These are phyloP conservation scores for Claviceps arundinis DNA, from an alignment of 2,329 filamentous ascomycete species.

Conservation along the genomic window DNA sequence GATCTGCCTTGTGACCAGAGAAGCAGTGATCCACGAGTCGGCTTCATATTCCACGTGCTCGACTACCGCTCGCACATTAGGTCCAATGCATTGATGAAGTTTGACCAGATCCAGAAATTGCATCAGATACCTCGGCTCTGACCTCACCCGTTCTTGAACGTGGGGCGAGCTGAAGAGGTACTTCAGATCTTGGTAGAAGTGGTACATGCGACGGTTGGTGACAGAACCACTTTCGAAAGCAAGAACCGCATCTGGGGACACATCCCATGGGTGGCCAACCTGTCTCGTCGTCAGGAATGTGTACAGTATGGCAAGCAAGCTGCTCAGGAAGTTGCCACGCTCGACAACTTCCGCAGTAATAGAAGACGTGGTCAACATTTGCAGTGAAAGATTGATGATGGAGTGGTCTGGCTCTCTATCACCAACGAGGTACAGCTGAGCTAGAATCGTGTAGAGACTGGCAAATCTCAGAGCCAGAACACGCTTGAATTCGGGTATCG, in stretches of 20 bases:
- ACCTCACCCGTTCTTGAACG: conserved; percentile 73
- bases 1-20: conserved; percentile 85
- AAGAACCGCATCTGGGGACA: conserved; percentile 72
- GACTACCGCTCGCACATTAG: conserved; percentile 77
- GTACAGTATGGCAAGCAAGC: conserved; percentile 89
- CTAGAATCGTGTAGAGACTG: conserved; percentile 82
- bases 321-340: conserved; percentile 88
- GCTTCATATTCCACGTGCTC: conserved; percentile 98
- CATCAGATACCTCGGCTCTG: conserved; percentile 73
- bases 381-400: conserved; percentile 92
- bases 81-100: conserved; percentile 91
- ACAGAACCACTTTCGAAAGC: conserved; percentile 91
- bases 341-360: conserved; percentile 95
- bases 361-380: conserved; percentile 92
- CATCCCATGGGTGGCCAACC: conserved; percentile 84
- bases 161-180: conserved; percentile 82
- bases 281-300: conserved; percentile 94
- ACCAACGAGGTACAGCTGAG: conserved; percentile 88
- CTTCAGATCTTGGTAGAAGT: conserved; percentile 91
- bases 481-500: conserved; percentile 90
- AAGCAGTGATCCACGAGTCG: conserved; percentile 95
- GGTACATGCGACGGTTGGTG: conserved; percentile 89
- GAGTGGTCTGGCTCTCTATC: conserved; percentile 95
- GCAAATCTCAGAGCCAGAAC: conserved; percentile 88
- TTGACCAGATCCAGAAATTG: conserved; percentile 95